Evolutionary conservation across 108 stramenopile species (phyloP), one percentile per base, ranked within the genome.

Genomic region (Fragilariopsis cylindrus): DNA sequence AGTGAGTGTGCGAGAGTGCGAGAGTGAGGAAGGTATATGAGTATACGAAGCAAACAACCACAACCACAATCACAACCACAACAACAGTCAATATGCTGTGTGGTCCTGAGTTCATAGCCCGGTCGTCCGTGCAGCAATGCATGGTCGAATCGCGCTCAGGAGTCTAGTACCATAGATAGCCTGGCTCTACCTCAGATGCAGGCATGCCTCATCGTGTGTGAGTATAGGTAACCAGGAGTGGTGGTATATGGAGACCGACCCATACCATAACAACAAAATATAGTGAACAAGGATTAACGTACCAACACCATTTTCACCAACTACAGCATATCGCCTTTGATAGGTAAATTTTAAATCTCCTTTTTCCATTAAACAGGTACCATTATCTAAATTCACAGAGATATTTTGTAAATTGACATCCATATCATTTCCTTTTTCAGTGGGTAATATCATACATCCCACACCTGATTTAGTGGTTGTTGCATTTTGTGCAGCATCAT

Each of bases 341-440:
- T 98, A 97, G 8, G 94, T 86, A 71, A 99, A 96, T 68, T 96
- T 97, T 58, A 98, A 74, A 18, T 96, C 88, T 4, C 96, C 93
- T 58, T 92, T 72, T 66, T 95, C 88, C 77, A 99, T 87, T 64
- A 99, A 81, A 7, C 80, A 73, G 57, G 91, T 97, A 13, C 96
- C 96, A 78, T 93, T 93, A 75, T 95, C 93, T 41, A 95, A 81
- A 60, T 85, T 82, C 1, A 97, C 49, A 3, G 83, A 81, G 21
- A 97, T 86, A 76, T 93, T 90, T n/a, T 79, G 74, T 7, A 94
- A 81, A 43, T 92, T 87, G 60, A 97, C 90, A 81, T 97, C 95
- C 65, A 83, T 82, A 60, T 95, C 93, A 71, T 94, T 94, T 30
- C 88, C 74, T 19, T 89, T 89, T 2, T 78, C 81, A 42, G 75